These are phyloP conservation scores for Penicillium carneum DNA, from an alignment of 2,329 filamentous ascomycete species.

Conservation along the genomic window DNA sequence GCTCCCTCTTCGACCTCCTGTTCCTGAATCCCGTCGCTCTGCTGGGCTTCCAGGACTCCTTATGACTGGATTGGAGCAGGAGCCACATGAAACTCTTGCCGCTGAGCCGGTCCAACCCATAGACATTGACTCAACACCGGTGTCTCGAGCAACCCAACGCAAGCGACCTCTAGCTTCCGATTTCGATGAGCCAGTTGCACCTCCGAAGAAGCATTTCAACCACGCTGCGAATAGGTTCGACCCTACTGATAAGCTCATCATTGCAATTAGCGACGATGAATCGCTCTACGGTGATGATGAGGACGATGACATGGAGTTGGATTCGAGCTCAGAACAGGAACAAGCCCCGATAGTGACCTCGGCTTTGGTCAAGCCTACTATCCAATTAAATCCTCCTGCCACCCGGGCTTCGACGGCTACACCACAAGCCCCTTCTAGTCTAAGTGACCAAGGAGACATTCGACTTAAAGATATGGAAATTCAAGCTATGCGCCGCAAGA, in stretches of 20 bases:
- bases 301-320: slow-evolving; percentile 41
- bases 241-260: slow-evolving; percentile 72
- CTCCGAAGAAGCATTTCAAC: slow-evolving; percentile 68
- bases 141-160: slow-evolving; percentile 40
- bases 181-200: slow-evolving; percentile 65
- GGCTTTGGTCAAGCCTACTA: slow-evolving; percentile 51
- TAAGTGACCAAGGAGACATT: slow-evolving; percentile 54
- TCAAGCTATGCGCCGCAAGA: slow-evolving; percentile 56
- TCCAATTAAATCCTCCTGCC: slow-evolving; percentile 52
- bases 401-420: slow-evolving; percentile 48
- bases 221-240: slow-evolving; percentile 53
- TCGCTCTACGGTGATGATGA: slow-evolving; percentile 48
- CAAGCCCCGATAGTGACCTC: slow-evolving; percentile 46
- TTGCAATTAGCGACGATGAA: slow-evolving; percentile 82
- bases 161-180: slow-evolving; percentile 75
- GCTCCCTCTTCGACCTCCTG: slow-evolving; percentile 48
- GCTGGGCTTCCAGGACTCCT: slow-evolving; percentile 62
- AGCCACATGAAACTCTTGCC: slow-evolving; percentile 11
- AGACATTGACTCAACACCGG: slow-evolving; percentile 31
- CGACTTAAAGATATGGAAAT: slow-evolving; percentile 59
- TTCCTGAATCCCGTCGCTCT: slow-evolving; percentile 39
- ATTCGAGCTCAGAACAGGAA: slow-evolving; percentile 42
- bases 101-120: slow-evolving; percentile 23
- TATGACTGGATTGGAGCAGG: slow-evolving; percentile 49
- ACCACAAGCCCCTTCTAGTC: slow-evolving; percentile 48